Conservation (phyloP, 805 yeast genomes). For the Wilhelminamyces savonicus region DNA sequence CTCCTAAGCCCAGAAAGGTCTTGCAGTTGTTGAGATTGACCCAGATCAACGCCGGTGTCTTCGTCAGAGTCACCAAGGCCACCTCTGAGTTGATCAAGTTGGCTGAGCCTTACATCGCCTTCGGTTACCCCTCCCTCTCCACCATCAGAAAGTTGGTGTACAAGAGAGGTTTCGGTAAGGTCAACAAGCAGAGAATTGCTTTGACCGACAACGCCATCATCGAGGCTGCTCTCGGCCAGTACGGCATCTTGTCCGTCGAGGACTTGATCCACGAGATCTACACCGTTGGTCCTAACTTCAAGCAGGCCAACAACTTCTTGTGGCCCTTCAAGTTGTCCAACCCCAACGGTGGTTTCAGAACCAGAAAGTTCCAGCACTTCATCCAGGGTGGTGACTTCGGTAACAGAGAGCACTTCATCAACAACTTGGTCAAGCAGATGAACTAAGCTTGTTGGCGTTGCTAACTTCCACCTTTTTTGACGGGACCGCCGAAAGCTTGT, state of each 20-base stretch:
- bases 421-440: constrained; percentile 90
- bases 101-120: constrained; percentile 95
- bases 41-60: constrained; percentile 93
- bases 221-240: constrained; percentile 85
- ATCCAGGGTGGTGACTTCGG: constrained; percentile 98
- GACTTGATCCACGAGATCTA: constrained; percentile 93
- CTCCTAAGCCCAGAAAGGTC: constrained; percentile 99
- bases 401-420: constrained; percentile 95
- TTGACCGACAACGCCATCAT: constrained; percentile 82
- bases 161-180: constrained; percentile 98
- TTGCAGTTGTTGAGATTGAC: constrained; percentile 87
- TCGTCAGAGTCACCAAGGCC: constrained; percentile 93
- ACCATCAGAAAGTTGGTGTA: constrained; percentile 88
- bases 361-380: constrained; percentile 94
- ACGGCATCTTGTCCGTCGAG: constrained; percentile 87
- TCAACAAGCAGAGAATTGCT: constrained; percentile 92
- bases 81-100: constrained; percentile 86
- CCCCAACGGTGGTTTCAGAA: constrained; percentile 98
- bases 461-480: constrained; percentile 1
- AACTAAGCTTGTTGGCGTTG: constrained; percentile 60
- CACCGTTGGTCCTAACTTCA: constrained; percentile 98
- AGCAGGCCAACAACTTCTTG: constrained; percentile 96
- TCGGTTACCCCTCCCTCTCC: constrained; percentile 94
- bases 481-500: no score
- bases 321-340: constrained; percentile 97